Evolutionary conservation across 2,329 filamentous ascomycete genomes (phyloP), one percentile per base, ranked within the genome.

Genomic region (Dendrostoma leiphaemia): DNA sequence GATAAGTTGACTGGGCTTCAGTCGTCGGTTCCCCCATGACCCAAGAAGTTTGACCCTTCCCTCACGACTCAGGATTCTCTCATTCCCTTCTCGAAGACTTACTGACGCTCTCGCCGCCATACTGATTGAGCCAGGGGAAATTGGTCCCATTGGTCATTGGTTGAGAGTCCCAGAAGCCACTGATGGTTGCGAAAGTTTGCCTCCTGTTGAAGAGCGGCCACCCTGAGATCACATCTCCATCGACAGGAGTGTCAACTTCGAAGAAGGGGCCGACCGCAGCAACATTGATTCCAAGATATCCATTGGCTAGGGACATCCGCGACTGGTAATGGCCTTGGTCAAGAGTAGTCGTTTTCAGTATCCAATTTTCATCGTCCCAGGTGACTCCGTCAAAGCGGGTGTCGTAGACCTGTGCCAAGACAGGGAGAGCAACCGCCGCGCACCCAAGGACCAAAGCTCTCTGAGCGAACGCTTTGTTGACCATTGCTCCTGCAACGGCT

Each of bases 161-260:
- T 64, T 88, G 82, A 2, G 70, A 74, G 59, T 88, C 80, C 67
- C 79, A 89, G 63, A 90, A 89, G 1, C 86, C 86, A 4, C 82
- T 78, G 34, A 90, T 78, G 0, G 85, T 88, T 1, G 82, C 82
- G 63, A 89, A 89, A 0, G 81, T 80, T 65, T 88, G 84, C 21
- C 86, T 75, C 24, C 76, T 71, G 53, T 81, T 80, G 65, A 81
- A 86, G 3, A 89, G 71, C 5, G 86, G 86, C 86, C 86, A 90
- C 4, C 85, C 86, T 57, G 77, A 83, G 59, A 84, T 80, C n/a
- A 56, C 51, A 26, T 61, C 59, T 26, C 63, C 60, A 23, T 59
- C 55, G 2, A 60, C 58, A 1, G 59, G 57, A 1, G 48, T 37
- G 29, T 67, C 65, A 2, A 56, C 19, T 51, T 67, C 65, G 29